Evolutionary conservation across 192 early-diverging fungal genomes (phyloP), one percentile per base, ranked within the genome.

Genomic region (Cladochytrium replicatum): DNA sequence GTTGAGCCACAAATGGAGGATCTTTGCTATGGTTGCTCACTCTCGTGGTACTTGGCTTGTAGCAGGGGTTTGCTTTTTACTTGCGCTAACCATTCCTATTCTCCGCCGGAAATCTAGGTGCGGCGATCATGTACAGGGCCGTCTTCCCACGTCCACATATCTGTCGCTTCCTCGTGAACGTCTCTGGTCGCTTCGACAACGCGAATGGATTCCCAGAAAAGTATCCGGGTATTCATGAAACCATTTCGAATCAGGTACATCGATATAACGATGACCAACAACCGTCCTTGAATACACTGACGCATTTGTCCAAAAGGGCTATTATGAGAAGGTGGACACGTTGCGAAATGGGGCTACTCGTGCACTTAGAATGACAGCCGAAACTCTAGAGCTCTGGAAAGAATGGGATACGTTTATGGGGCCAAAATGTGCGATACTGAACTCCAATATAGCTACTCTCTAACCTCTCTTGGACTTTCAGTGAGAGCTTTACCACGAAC

Each of bases 401-500:
- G 17, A 17, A 13, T 13, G 13, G 13, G 34, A 13, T 37, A 17
- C 34, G 34, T 37, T 37, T 13, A 13, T 13, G 34, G 34, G 17
- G 34, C 13, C 13, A 17, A 37, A 37, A 13, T 13, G 13, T 37
- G 34, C 13, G 34, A 13, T 37, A 37, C 17, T 17, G 13, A 37
- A 37, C 13, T 37, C 13, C 17, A 37, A 37, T 13, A 37, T 37
- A 37, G 34, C 17, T 37, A 13, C 17, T 37, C 17, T 37, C 34
- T 17, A 17, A 37, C 17, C 17, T 37, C 17, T 37, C 13, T 37
- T 37, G 17, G 17, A 37, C 13, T 37, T 37, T 37, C 17, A 74
- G 75, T 72, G 3, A 34, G 48, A 29, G 54, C 71, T 24, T 65
- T 78, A 38, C 70, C 76, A 1, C 43, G 57, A 15, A 63, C 63